A percentile compares a stretch with the other conserved stretches of the same genome.
These are phyloP conservation scores for Sicyos edulis DNA, from an alignment of 306 rosid genomes.

Conservation along the genomic window DNA sequence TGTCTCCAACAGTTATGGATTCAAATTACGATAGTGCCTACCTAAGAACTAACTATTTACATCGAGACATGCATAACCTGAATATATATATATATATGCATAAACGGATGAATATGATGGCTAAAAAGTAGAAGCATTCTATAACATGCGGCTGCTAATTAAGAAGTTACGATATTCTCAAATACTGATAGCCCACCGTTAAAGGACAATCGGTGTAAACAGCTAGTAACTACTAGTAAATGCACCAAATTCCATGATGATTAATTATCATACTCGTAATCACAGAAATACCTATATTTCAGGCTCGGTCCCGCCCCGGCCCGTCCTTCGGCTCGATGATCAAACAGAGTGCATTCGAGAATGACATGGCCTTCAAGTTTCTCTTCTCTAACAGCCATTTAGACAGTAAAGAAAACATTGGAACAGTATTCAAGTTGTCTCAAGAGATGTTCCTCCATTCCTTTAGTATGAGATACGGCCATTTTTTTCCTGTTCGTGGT, in stretches of 20 bases:
- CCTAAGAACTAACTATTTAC: too few species aligned
- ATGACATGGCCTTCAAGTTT: neutral
- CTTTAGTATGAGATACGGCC: neutral
- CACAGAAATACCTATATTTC: slow-evolving; percentile 11
- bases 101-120: too few species aligned
- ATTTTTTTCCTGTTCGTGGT: neutral
- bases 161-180: too few species aligned
- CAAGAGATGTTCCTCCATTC: slow-evolving; percentile 5
- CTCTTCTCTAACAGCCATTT: too few species aligned
- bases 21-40: too few species aligned
- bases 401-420: neutral
- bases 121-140: too few species aligned
- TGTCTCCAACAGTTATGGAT: too few species aligned
- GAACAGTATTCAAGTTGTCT: neutral
- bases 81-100: too few species aligned
- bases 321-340: neutral
- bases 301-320: neutral
- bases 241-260: neutral
- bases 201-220: too few species aligned
- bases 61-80: too few species aligned
- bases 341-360: neutral
- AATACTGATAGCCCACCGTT: too few species aligned
- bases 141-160: too few species aligned
- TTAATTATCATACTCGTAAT: neutral
- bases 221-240: neutral